Conservation (phyloP, 1,284 basidiomycete genomes). For the Filobasidium uniguttulatum region DNA sequence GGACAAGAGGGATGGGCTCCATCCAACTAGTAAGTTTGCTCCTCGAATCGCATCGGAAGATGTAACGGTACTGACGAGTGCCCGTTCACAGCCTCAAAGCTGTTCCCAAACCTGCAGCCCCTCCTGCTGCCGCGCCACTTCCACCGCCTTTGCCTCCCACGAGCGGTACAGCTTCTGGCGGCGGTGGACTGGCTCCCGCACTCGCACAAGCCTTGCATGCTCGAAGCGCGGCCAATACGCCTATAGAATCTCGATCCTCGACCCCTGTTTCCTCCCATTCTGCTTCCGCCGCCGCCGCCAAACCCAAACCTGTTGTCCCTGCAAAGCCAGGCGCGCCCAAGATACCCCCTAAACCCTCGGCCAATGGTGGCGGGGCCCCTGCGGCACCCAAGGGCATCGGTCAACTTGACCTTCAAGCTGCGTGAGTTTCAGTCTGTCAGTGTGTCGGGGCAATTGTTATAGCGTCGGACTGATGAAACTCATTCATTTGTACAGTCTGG, state of each 20-base stretch:
- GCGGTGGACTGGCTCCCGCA: conserved; percentile 42
- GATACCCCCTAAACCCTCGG: conserved; percentile 15
- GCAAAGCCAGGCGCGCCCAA: conserved; percentile 34
- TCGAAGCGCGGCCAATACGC: conserved; percentile 38
- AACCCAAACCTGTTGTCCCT: conserved; percentile 39
- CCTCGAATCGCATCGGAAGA: not conserved
- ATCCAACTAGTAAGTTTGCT: conserved; percentile 55
- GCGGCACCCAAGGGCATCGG: conserved; percentile 35
- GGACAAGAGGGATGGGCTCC: conserved; percentile 86
- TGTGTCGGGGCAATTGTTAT: not conserved
- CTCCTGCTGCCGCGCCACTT: conserved; percentile 40
- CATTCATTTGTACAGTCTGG: conserved; percentile 12
- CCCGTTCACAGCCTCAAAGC: conserved; percentile 47
- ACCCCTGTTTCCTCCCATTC: conserved; percentile 27
- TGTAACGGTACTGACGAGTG: not conserved
- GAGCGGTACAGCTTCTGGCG: conserved; percentile 31
- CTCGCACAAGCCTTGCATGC: conserved; percentile 21
- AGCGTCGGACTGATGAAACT: not conserved
- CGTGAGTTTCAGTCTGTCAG: conserved; percentile 21
- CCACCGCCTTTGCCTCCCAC: conserved; percentile 35
- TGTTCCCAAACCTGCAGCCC: conserved; percentile 50
- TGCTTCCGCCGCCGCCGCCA: conserved; percentile 33
- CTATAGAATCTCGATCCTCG: conserved; percentile 44
- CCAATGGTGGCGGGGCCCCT: conserved; percentile 20
- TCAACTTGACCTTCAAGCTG: conserved; percentile 67